Evolutionary conservation across 2,329 filamentous ascomycete species (phyloP).

Genomic region (Fusarium chlamydosporum): DNA sequence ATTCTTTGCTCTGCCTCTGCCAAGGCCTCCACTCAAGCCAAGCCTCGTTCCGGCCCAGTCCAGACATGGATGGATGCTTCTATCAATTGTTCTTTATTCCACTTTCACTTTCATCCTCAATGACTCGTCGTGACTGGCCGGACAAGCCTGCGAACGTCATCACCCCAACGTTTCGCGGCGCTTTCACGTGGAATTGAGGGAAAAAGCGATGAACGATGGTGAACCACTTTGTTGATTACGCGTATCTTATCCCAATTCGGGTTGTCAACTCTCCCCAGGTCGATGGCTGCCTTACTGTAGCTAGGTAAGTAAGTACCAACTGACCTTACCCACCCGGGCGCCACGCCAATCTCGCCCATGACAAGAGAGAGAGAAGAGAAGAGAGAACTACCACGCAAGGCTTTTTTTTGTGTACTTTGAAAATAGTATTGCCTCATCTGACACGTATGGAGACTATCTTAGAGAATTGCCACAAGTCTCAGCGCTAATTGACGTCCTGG

Average conservation of each 20-base stretch:
- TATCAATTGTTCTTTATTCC: conserved; percentile 1
- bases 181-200: neutral
- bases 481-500: neutral
- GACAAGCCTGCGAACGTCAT: neutral
- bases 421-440: neutral
- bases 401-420: neutral
- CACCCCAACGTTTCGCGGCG: neutral
- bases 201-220: neutral
- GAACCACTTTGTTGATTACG: neutral
- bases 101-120: neutral
- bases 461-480: conserved; percentile 5
- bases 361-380: conserved; percentile 1
- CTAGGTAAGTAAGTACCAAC: too few species aligned
- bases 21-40: neutral
- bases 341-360: neutral
- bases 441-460: neutral
- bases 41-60: neutral
- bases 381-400: neutral
- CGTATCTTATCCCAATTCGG: neutral
- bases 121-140: neutral
- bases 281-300: neutral
- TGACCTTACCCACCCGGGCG: neutral
- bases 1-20: conserved; percentile 1
- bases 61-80: conserved; percentile 2
- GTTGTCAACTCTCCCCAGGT: neutral